These are phyloP conservation scores for Cetraspora pellucida DNA, from an alignment of 192 early-diverging fungal genomes.

Conservation along the genomic window DNA sequence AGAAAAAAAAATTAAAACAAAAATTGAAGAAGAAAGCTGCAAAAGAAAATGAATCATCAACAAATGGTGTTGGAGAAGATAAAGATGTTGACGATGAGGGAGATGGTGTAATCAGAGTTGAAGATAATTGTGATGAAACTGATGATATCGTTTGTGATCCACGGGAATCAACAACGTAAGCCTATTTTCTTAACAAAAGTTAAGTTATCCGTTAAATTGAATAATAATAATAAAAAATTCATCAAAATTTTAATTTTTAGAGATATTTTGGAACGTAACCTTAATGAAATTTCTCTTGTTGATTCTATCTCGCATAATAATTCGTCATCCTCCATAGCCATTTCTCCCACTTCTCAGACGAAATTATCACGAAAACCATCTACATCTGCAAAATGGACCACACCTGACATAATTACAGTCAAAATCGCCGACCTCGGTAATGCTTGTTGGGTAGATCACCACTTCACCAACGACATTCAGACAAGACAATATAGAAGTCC, in stretches of 20 bases:
- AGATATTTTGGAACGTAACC: slow-evolving; percentile 59
- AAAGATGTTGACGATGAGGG: slow-evolving; percentile 14
- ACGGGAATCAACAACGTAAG: slow-evolving; percentile 25
- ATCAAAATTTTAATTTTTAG: slow-evolving; percentile 31
- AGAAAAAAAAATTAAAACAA: slow-evolving; percentile 60
- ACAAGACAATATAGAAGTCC: slow-evolving; percentile 96
- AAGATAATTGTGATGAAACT: neutral
- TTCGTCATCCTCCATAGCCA: slow-evolving; percentile 17
- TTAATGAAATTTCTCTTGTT: slow-evolving; percentile 68
- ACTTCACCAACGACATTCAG: slow-evolving; percentile 96
- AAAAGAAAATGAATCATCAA: slow-evolving; percentile 32
- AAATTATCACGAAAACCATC: slow-evolving; percentile 13
- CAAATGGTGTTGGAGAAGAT: slow-evolving; percentile 20
- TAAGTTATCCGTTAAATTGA: no score
- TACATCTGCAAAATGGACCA: slow-evolving; percentile 24
- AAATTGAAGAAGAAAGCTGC: slow-evolving; percentile 42
- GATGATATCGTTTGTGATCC: slow-evolving; percentile 1
- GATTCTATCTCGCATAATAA: slow-evolving; percentile 39
- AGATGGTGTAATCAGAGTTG: slow-evolving; percentile 11
- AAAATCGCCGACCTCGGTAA: slow-evolving; percentile 98
- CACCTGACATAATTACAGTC: slow-evolving; percentile 57
- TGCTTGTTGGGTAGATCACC: slow-evolving; percentile 93
- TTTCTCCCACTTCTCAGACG: neutral
- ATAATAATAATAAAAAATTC: no score
- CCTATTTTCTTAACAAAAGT: no score